Percentiles rank a stretch among this genome's conserved stretches.
Evolutionary conservation across 306 rosid species (phyloP).

Genomic region (Vigna reflexopilosa): DNA sequence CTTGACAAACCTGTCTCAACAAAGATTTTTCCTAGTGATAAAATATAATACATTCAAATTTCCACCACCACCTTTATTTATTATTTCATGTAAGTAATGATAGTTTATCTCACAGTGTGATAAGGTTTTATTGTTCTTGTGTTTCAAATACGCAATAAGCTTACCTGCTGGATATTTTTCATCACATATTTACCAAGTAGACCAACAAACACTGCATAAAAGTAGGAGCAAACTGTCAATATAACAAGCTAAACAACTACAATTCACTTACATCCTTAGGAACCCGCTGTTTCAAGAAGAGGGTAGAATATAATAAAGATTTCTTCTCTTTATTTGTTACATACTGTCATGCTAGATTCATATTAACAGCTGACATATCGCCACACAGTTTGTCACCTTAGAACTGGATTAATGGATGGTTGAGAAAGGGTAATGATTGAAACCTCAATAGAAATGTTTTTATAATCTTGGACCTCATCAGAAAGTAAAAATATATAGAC

Average conservation of each 20-base stretch:
- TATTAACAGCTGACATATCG: not conserved
- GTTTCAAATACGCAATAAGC: conserved; percentile 1
- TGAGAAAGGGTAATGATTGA: not conserved
- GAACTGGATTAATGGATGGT: not conserved
- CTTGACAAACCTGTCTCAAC: no score
- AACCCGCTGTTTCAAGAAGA: not conserved
- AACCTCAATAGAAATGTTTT: not conserved
- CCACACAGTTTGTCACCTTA: not conserved
- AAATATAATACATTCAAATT: not conserved
- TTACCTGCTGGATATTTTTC: conserved; percentile 53
- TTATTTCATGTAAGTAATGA: not conserved
- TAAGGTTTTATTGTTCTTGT: not conserved
- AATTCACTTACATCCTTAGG: not conserved
- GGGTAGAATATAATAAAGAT: not conserved
- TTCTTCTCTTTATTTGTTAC: not conserved
- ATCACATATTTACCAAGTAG: conserved; percentile 48
- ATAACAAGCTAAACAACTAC: conserved; percentile 13
- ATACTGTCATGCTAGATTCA: not conserved
- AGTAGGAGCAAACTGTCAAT: conserved; percentile 15
- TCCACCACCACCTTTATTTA: not conserved
- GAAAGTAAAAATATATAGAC: not conserved
- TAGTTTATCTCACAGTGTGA: not conserved
- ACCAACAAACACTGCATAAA: conserved; percentile 51
- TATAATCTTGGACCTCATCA: not conserved
- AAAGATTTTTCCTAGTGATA: no score